Conservation (phyloP, 2,329 filamentous ascomycete species). For the Beauveria pseudobassiana region DNA sequence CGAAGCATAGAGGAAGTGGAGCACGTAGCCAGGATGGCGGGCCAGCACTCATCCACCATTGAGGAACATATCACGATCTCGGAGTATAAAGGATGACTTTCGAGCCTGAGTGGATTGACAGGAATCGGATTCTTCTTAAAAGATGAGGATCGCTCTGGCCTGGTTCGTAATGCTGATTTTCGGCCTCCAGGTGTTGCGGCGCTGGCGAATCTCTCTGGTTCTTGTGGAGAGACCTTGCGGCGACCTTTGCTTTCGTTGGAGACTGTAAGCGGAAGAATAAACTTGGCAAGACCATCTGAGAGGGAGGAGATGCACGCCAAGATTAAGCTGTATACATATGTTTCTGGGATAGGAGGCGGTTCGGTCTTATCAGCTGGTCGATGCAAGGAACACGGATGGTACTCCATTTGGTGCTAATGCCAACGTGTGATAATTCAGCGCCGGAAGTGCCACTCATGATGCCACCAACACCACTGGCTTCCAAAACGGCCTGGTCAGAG, state of each 20-base stretch:
- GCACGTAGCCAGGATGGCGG: conserved; percentile 85
- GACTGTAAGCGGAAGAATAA: conserved; percentile 84
- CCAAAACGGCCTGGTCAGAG: conserved; percentile 78
- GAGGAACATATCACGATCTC: conserved; percentile 71
- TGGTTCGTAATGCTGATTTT: conserved; percentile 24
- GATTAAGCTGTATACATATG: conserved; percentile 86
- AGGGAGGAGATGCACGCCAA: conserved; percentile 83
- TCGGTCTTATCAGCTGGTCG: conserved; percentile 88
- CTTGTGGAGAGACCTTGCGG: conserved; percentile 39
- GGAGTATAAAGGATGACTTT: conserved; percentile 61
- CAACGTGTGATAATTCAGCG: conserved; percentile 59
- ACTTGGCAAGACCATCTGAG: conserved; percentile 87
- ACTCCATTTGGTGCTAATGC: conserved; percentile 90
- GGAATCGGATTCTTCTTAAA: conserved; percentile 71
- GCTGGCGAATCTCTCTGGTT: conserved; percentile 37
- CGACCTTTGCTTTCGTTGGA: conserved; percentile 57
- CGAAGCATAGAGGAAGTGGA: conserved; percentile 88
- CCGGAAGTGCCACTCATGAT: conserved; percentile 71
- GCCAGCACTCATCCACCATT: conserved; percentile 91
- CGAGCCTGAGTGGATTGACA: conserved; percentile 72
- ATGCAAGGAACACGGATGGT: conserved; percentile 79
- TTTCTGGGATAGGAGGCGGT: conserved; percentile 75
- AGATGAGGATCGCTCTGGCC: conserved; percentile 54
- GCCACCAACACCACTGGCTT: conserved; percentile 79
- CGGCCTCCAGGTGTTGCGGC: conserved; percentile 28